Percentiles rank a stretch among this genome's conserved stretches.
Conservation (phyloP, 805 yeast species). For the Wickerhamiella occidentalis region DNA sequence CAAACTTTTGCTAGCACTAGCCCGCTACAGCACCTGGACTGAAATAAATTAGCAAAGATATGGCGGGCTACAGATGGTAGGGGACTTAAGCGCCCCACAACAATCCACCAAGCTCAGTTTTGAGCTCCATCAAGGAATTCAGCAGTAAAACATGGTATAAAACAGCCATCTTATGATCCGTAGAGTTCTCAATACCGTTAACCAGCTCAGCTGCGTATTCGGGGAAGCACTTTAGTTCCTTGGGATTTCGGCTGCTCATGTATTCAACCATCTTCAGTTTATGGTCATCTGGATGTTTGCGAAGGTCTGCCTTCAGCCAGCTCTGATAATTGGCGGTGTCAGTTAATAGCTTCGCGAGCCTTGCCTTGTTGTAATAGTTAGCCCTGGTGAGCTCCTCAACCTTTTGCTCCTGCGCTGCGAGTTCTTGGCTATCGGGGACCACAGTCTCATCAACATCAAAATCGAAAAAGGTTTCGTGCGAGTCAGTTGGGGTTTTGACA, state of each 20-base stretch:
- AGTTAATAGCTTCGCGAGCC: not conserved
- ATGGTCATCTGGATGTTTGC: not conserved
- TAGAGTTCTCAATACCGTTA: not conserved
- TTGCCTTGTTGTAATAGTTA: not conserved
- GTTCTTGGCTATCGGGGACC: not conserved
- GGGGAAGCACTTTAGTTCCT: not conserved
- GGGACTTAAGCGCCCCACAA: too few species aligned
- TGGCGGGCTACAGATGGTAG: too few species aligned
- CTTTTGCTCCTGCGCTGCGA: not conserved
- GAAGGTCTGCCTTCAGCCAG: not conserved
- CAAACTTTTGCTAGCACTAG: too few species aligned
- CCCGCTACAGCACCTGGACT: too few species aligned
- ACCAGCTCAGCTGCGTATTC: not conserved
- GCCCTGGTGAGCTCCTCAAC: not conserved
- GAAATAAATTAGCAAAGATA: too few species aligned
- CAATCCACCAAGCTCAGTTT: not conserved
- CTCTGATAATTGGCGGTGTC: not conserved
- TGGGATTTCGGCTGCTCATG: not conserved
- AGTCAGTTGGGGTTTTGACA: too few species aligned
- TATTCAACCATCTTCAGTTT: not conserved
- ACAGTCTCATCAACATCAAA: not conserved
- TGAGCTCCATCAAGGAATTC: not conserved
- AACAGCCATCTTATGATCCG: not conserved
- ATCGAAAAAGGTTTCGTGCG: not conserved
- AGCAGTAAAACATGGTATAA: not conserved